A percentile compares a stretch with the other conserved stretches of the same genome.
Conservation (phyloP, 140 eudicot genomes). For the Senecio squalidus region DNA sequence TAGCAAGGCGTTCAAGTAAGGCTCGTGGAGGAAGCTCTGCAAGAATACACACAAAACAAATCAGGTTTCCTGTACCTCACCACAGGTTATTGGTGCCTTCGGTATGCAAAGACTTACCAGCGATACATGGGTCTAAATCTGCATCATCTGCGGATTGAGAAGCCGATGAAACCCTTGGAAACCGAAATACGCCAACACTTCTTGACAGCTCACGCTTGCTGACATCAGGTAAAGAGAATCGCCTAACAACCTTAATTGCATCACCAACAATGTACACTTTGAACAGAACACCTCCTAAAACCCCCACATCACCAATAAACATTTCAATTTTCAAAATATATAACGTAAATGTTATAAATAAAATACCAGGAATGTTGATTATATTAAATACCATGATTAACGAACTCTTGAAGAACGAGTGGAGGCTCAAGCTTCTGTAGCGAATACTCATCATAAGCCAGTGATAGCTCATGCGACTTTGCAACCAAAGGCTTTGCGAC, state of each 20-base stretch:
- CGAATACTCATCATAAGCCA: slow-evolving; percentile 83
- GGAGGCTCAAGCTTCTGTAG: slow-evolving; percentile 92
- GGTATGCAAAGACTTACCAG: slow-evolving; percentile 35
- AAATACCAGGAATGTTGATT: not conserved
- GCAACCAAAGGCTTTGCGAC: slow-evolving; percentile 95
- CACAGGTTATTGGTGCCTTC: not conserved
- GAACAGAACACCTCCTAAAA: slow-evolving; percentile 86
- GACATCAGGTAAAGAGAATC: slow-evolving; percentile 89
- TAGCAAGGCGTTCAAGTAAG: slow-evolving; percentile 83
- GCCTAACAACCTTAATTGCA: slow-evolving; percentile 86
- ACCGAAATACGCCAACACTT: slow-evolving; percentile 73
- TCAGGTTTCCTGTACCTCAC: slow-evolving; percentile 3
- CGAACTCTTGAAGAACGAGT: slow-evolving; percentile 93
- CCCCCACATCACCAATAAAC: not conserved
- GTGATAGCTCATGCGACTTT: slow-evolving; percentile 86
- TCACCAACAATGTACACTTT: slow-evolving; percentile 95
- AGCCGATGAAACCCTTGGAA: slow-evolving; percentile 96
- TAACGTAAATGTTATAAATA: not conserved
- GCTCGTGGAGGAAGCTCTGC: slow-evolving; percentile 97
- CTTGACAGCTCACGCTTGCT: slow-evolving; percentile 67
- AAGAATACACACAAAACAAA: slow-evolving; percentile 3
- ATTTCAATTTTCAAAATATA: not conserved
- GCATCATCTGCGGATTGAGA: slow-evolving; percentile 98
- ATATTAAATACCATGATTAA: slow-evolving; percentile 69
- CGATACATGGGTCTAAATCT: slow-evolving; percentile 85